These are phyloP conservation scores for Rosa chinensis DNA, from an alignment of 306 rosid genomes.

Conservation along the genomic window DNA sequence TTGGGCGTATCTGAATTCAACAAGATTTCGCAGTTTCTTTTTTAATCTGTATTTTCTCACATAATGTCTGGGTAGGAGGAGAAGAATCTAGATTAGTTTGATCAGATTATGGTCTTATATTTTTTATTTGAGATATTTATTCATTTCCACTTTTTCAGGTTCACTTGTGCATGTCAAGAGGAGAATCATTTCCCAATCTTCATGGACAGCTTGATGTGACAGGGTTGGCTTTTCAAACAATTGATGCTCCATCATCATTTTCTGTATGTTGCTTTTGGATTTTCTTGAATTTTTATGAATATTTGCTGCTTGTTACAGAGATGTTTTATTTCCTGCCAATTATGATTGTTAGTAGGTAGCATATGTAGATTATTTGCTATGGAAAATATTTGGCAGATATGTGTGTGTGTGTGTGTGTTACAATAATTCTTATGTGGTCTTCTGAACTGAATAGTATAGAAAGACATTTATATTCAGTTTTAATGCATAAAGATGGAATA, in stretches of 20 bases:
- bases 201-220: slow-evolving; percentile 88
- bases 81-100: not conserved
- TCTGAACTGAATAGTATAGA: not conserved
- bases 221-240: slow-evolving; percentile 75
- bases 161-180: slow-evolving; percentile 86
- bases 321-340: slow-evolving; percentile 1
- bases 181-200: slow-evolving; percentile 84
- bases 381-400: not conserved
- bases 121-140: slow-evolving; percentile 12
- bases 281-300: slow-evolving; percentile 20
- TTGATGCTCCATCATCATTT: slow-evolving; percentile 80
- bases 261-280: slow-evolving; percentile 53
- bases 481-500: not conserved
- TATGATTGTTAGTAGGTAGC: slow-evolving; percentile 3
- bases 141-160: slow-evolving; percentile 48
- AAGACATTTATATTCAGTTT: not conserved
- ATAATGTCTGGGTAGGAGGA: not conserved
- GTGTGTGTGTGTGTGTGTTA: too few species aligned
- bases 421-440: not conserved
- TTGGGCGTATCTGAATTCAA: not conserved
- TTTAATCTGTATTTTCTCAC: not conserved
- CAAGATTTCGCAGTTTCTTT: not conserved
- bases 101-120: not conserved
- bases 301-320: not conserved
- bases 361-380: not conserved